Base-by-base conservation (phyloP, 306 rosid species). In the Chamaecrista fasciculata region DNA sequence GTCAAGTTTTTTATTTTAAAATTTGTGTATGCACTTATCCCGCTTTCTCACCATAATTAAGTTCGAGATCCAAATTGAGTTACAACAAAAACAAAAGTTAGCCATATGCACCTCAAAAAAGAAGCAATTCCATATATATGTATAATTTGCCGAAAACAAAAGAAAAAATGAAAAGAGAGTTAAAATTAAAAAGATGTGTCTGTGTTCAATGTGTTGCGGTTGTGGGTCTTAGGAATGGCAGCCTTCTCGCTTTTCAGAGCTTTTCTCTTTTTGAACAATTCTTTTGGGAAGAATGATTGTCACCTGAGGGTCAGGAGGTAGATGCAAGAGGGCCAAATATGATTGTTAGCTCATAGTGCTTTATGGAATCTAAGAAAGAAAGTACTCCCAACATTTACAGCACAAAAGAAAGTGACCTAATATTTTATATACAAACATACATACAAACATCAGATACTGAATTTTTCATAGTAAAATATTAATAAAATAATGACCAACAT, bases 231-330 rank as follows among this genome's bases (percentile, higher is more conserved):
- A 19, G 28, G 28, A 59, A 59, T 59, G 65, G 65, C 65, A 59
- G 65, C 65, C 34, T 59, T 59, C 34, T 59, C 34, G 46, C 65
- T 59, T 59, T 59, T 59, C 18, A 59, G 34, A 23, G 46, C 65
- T 18, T 59, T 59, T 7, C 65, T 28, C 63, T 31, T 59, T 59
- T 59, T 59, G 65, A 59, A 59, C 46, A 59, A 59, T 59, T 59
- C n/a, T n/a, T 59, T 34, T 16, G 65, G 65, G 46, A n/a, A n/a
- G 65, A 59, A 59, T 59, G 65, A 59, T 46, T 59, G 65, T 18
- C 65, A 33, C 26, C 46, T 33, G n/a, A n/a, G n/a, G n/a, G n/a
- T n/a, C 28, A 5, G 46, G 16, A 23, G 18, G 34, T 59, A 16
- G 46, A 59, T 28, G 28, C 7, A 2, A 59, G 46, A 34, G 4